Percentiles rank a stretch among this genome's conserved stretches.
These are phyloP conservation scores for Phaeosphaeriaceae sp. DNA, from an alignment of 2,329 filamentous ascomycete species.

Conservation along the genomic window DNA sequence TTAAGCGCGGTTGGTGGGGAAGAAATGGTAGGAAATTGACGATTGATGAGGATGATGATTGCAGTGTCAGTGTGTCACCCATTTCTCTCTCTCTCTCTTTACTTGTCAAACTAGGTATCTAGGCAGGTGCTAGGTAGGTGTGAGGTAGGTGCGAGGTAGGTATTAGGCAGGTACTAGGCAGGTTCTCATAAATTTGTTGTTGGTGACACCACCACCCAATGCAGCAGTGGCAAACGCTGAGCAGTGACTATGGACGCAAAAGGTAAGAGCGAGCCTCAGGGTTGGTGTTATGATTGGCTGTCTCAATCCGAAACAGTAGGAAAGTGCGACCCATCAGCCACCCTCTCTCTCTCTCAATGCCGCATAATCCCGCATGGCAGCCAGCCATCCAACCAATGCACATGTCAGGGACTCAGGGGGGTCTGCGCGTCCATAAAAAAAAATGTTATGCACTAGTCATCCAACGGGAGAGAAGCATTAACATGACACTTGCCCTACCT, in stretches of 20 bases:
- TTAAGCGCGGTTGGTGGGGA: no score
- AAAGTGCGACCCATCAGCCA: slow-evolving; percentile 10
- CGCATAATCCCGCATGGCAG: slow-evolving; percentile 26
- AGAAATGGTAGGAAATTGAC: no score
- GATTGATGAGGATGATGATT: no score
- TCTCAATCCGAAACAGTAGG: slow-evolving; percentile 22
- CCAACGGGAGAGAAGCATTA: no score
- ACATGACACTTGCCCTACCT: not conserved
- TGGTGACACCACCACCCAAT: no score
- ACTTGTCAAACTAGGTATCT: no score
- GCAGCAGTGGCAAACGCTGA: not conserved
- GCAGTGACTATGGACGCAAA: slow-evolving; percentile 4
- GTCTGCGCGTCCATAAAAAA: slow-evolving; percentile 4
- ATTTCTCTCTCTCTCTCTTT: no score
- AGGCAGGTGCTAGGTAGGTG: no score
- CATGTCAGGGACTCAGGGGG: slow-evolving; percentile 14
- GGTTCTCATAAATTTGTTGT: no score
- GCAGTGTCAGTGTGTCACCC: no score
- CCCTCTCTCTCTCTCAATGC: slow-evolving; percentile 15
- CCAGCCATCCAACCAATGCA: slow-evolving; percentile 14
- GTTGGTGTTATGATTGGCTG: slow-evolving; percentile 20
- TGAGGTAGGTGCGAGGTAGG: no score
- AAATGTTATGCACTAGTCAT: slow-evolving; percentile 17
- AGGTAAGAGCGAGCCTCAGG: slow-evolving; percentile 12
- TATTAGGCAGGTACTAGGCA: no score